Base-by-base conservation (phyloP, 2,329 filamentous ascomycete genomes). In the Aspergillus sergii region DNA sequence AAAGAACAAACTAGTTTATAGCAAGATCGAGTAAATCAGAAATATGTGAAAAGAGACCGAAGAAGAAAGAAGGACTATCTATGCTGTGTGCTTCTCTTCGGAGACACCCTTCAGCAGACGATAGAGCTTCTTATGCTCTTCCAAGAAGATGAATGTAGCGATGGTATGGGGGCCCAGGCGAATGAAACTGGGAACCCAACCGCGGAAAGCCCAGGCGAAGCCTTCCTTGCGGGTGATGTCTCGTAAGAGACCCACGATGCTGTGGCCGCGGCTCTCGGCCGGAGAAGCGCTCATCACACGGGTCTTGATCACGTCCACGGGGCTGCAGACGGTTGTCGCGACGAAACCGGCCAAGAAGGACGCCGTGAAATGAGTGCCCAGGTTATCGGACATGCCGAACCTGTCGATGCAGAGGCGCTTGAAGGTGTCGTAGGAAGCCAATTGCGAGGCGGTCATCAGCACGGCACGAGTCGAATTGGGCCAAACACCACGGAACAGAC, bases 401-500 rank as follows among this genome's bases (percentile, higher is more conserved):
- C 81, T 75, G 28, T 83, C 75, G 12, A 88, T 78, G 55, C 88
- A 80, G 34, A 84, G 65, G 54, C 82, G 78, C 77, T 90, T 90
- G 80, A 90, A 89, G 26, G 81, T 80, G 68, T 90, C 88, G 75
- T 90, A 90, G 16, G 84, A 85, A 3, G 87, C 86, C 28, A 90
- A 76, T 71, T 90, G 88, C 1, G 85, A 86, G 7, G 87, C 83
- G 0, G 87, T 89, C 87, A 90, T 89, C 60, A 89, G 81, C n/a
- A 88, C 81, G 1, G 88, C 88, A 54, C 88, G 80, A 21, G 84
- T 83, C 36, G 84, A 85, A 73, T 89, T 90, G 3, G 88, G 86
- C 82, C 85, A 87, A 2, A 89, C 85, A 45, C 88, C 95, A 61
- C 94, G 87, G 83, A 96, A 97, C 71, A 96, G 85, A 72, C 88